phyloP scores from a whole-genome alignment of 2,329 filamentous ascomycete species.

The Alternaria postmessia region DNA sequence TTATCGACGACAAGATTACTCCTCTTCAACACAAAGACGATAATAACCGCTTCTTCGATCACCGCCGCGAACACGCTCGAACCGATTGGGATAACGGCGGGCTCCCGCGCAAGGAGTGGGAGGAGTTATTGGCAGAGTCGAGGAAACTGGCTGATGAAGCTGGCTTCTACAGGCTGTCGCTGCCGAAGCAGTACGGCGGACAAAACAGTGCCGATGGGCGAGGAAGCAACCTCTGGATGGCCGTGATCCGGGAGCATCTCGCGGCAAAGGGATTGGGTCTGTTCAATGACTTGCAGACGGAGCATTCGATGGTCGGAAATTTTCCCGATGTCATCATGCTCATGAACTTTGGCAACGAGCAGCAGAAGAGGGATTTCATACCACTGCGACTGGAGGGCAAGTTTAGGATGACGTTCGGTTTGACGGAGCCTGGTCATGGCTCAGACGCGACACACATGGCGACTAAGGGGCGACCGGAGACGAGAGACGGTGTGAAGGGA shows the following conservation, averaged over 20 bases:
- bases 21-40: slow-evolving; percentile 65
- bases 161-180: slow-evolving; percentile 67
- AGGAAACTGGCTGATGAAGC: slow-evolving; percentile 64
- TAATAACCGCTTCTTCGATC: slow-evolving; percentile 71
- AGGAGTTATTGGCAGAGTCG: slow-evolving; percentile 61
- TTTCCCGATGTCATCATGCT: slow-evolving; percentile 70
- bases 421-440: slow-evolving; percentile 69
- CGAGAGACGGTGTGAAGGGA: slow-evolving; percentile 55
- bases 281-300: slow-evolving; percentile 71
- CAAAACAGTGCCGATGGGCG: slow-evolving; percentile 54
- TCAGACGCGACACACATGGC: slow-evolving; percentile 71
- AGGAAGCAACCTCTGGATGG: slow-evolving; percentile 69
- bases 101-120: slow-evolving; percentile 67
- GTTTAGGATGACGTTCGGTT: slow-evolving; percentile 66
- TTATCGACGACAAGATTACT: slow-evolving; percentile 63
- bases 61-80: slow-evolving; percentile 68
- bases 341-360: slow-evolving; percentile 64
- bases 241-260: slow-evolving; percentile 67
- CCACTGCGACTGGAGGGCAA: slow-evolving; percentile 61
- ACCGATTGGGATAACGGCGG: slow-evolving; percentile 68
- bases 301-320: slow-evolving; percentile 69
- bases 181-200: slow-evolving; percentile 65
- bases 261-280: slow-evolving; percentile 67
- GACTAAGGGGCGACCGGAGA: slow-evolving; percentile 59
- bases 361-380: slow-evolving; percentile 65